Conservation (phyloP, 2,329 filamentous ascomycete genomes). For the Didymellaceae sp. region DNA sequence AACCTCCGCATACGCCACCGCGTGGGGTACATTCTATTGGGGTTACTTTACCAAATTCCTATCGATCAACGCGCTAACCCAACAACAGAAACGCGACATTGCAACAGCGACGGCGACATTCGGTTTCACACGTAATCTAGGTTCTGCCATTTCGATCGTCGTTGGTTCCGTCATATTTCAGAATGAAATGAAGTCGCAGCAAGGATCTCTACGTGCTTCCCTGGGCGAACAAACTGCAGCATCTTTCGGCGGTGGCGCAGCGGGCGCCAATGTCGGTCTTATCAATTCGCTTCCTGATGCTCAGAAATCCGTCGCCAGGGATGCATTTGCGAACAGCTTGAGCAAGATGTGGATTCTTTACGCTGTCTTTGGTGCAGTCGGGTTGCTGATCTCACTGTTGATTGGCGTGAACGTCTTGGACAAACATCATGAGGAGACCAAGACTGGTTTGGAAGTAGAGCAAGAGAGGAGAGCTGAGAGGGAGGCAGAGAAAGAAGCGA, state of each 20-base stretch:
- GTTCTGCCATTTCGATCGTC: slow-evolving; percentile 71
- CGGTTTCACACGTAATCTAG: slow-evolving; percentile 71
- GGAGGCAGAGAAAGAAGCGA: slow-evolving; percentile 40
- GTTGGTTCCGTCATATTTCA: slow-evolving; percentile 81
- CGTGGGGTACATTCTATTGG: not conserved
- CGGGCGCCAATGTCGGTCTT: slow-evolving; percentile 66
- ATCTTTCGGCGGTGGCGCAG: slow-evolving; percentile 64
- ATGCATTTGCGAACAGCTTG: slow-evolving; percentile 53
- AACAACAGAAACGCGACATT: slow-evolving; percentile 60
- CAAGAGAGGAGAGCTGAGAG: slow-evolving; percentile 48
- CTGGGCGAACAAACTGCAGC: slow-evolving; percentile 60
- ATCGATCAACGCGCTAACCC: slow-evolving; percentile 19
- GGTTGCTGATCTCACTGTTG: slow-evolving; percentile 49
- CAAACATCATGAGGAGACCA: slow-evolving; percentile 56
- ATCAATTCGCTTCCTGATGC: slow-evolving; percentile 60
- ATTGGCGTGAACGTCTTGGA: slow-evolving; percentile 53
- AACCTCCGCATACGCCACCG: not conserved
- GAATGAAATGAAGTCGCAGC: slow-evolving; percentile 70
- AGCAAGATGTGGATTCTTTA: slow-evolving; percentile 60
- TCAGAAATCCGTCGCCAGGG: slow-evolving; percentile 52
- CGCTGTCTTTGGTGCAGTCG: slow-evolving; percentile 49
- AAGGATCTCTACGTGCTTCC: slow-evolving; percentile 54
- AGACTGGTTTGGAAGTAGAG: slow-evolving; percentile 55
- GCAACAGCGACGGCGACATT: slow-evolving; percentile 73
- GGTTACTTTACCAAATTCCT: not conserved